Conservation (phyloP, 2,329 filamentous ascomycete species). For the Aspergillus proliferans region DNA sequence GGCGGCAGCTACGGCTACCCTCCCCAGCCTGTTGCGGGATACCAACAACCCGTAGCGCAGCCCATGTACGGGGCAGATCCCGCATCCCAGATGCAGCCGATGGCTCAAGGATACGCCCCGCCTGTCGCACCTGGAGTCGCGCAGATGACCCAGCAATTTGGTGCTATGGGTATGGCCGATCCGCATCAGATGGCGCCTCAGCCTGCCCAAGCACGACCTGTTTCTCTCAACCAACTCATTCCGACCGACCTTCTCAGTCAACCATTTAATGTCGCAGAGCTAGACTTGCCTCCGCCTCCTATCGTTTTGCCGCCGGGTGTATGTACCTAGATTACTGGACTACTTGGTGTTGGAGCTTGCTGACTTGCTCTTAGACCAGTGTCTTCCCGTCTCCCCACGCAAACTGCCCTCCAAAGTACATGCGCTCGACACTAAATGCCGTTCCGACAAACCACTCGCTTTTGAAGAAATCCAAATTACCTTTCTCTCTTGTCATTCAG, state of each 20-base stretch:
- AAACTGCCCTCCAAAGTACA: slow-evolving; percentile 89
- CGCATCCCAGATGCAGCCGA: slow-evolving; percentile 47
- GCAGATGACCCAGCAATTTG: slow-evolving; percentile 76
- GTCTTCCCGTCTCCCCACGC: slow-evolving; percentile 85
- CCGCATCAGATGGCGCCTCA: slow-evolving; percentile 45
- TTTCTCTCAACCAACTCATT: slow-evolving; percentile 76
- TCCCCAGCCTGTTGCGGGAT: slow-evolving; percentile 33
- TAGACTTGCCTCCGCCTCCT: slow-evolving; percentile 84
- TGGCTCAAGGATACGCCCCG: slow-evolving; percentile 60
- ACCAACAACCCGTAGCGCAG: slow-evolving; percentile 36
- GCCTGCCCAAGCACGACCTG: slow-evolving; percentile 44
- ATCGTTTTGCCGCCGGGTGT: slow-evolving; percentile 90
- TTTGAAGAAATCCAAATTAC: slow-evolving; percentile 93
- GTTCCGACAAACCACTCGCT: slow-evolving; percentile 87
- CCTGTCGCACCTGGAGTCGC: slow-evolving; percentile 54
- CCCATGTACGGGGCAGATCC: slow-evolving; percentile 41
- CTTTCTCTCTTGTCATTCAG: slow-evolving; percentile 92
- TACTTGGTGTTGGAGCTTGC: slow-evolving; percentile 15
- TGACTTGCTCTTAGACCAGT: slow-evolving; percentile 59
- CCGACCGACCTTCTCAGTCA: slow-evolving; percentile 86
- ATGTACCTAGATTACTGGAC: slow-evolving; percentile 37
- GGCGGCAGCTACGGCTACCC: slow-evolving; percentile 60
- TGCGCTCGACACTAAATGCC: slow-evolving; percentile 90
- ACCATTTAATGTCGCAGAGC: slow-evolving; percentile 87
- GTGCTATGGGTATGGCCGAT: slow-evolving; percentile 64